Base-by-base conservation (phyloP, 2,329 filamentous ascomycete genomes). In the Colletotrichum shisoi region DNA sequence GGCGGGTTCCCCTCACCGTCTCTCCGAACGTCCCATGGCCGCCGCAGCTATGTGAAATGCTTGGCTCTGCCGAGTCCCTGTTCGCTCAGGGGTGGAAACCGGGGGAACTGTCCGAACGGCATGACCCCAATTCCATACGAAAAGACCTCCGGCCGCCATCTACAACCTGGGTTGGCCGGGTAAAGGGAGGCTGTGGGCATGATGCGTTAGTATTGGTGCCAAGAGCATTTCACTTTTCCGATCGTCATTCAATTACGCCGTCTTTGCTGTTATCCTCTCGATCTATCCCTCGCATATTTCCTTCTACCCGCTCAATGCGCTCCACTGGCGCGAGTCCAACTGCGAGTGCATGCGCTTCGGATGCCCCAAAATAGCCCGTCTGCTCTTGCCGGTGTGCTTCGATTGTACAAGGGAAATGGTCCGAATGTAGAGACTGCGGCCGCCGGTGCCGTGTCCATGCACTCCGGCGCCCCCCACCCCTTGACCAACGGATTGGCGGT, bases 141-240 rank as follows among this genome's bases (percentile, higher is more conserved):
- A 56, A 62, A 13, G 57, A 34, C 44, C 57, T 57, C 53, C 60
- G 52, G 42, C 60, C 64, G 53, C 54, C 65, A 64, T 59, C 61
- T 60, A 54, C 37, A 46, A 54, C 49, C 42, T 56, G 44, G 60
- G 48, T 24, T 54, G 13, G 49, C 49, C 49, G 49, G 46, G 46
- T 24, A 51, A 31, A 53, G 24, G 24, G 44, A 67, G 19, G 9
- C 40, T 31, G 61, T 42, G 19, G 24, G 40, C 37, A 60, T 44
- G 54, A 68, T 65, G 64, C 49, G 54, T 48, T 52, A 48, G 64
- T 59, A 64, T 59, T 64, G 61, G 42, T 65, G 65, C 65, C 65
- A 68, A 68, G 65, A 68, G 39, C 54, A 59, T 39, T 31, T 54
- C 39, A 11, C 31, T 49, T 51, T 60, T 53, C 57, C 39, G 17